Base-by-base conservation (phyloP, 345 rosid genomes). In the Eucalyptus paniculata region DNA sequence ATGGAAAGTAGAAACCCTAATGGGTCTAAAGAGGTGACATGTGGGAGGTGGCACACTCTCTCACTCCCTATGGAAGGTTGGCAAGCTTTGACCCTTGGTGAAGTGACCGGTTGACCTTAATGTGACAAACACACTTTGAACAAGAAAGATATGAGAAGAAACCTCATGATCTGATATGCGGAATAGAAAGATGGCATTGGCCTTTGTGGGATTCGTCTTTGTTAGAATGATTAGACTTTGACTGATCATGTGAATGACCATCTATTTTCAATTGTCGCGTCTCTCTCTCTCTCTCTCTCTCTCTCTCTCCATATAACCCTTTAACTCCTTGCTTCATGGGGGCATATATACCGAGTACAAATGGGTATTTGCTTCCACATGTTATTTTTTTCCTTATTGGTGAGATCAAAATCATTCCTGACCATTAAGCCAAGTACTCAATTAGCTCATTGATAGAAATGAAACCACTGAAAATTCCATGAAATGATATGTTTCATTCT, bases 81-180 rank as follows among this genome's bases (percentile, higher is more conserved):
- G 94, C 93, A 88, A 91, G 67, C 88, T 62, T 92, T 94, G 94
- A 94, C 93, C 92, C 83, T 87, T 81, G 87, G 42, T 77, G 92
- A 88, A 67, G 88, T 89, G 91, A 90, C 85, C 24, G 24, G 85
- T 77, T 77, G 85, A 77, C 47, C 85, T 77, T 77, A 77, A 40
- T 44, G 83, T 23, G 47, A 77, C 85, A 40, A 40, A 40, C 85
- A 37, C 85, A 77, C 47, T 77, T 77, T 77, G 85, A 77, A 77
- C 85, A 77, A 77, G 47, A 40, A 77, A 37, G 85, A 77, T 40
- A 12, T 12, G 85, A 23, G 83, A 77, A 77, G 45, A 44, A 77
- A 40, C 85, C 85, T 77, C 47, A 37, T 77, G 85, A 77, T 77
- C 85, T 77, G 47, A 77, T 77, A 42, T 77, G 47, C 30, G 85